A percentile compares a stretch with the other conserved stretches of the same genome.
These are phyloP conservation scores for Syzygium jambos DNA, from an alignment of 345 rosid species.

Conservation along the genomic window DNA sequence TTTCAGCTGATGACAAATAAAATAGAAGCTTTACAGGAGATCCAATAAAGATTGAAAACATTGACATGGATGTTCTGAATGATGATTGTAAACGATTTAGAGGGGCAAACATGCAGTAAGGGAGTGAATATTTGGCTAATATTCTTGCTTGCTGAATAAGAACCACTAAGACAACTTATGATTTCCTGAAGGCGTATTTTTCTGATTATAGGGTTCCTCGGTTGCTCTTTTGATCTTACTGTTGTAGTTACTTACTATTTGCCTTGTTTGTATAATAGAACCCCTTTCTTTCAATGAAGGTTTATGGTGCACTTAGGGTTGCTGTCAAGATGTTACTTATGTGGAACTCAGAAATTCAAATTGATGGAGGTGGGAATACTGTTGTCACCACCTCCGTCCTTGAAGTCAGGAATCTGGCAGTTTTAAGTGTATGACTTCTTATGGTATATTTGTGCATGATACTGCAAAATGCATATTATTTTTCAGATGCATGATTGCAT, in stretches of 20 bases:
- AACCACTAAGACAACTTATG: background rate
- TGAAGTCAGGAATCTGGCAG: slow-evolving; percentile 96
- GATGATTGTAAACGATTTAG: background rate
- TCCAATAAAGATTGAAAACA: background rate
- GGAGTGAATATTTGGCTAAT: background rate
- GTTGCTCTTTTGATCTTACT: background rate
- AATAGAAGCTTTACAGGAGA: background rate
- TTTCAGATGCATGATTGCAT: background rate
- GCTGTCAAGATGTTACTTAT: slow-evolving; percentile 85
- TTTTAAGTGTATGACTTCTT: slow-evolving; percentile 62
- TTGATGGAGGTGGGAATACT: slow-evolving; percentile 93
- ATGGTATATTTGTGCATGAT: background rate
- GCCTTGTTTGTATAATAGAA: background rate
- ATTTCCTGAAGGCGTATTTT: background rate
- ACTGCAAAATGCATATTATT: background rate
- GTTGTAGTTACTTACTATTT: background rate
- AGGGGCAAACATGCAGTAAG: background rate
- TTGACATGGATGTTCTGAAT: background rate
- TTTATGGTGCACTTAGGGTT: slow-evolving; percentile 92
- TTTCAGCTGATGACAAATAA: background rate
- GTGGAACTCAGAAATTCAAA: slow-evolving; percentile 90
- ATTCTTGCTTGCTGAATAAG: background rate
- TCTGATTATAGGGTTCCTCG: background rate
- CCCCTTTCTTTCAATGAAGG: slow-evolving; percentile 39
- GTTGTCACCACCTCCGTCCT: slow-evolving; percentile 78